A percentile compares a stretch with the other conserved stretches of the same genome.
These are phyloP conservation scores for Diospyros kaki DNA, from an alignment of 148 eudicot genomes.

Conservation along the genomic window DNA sequence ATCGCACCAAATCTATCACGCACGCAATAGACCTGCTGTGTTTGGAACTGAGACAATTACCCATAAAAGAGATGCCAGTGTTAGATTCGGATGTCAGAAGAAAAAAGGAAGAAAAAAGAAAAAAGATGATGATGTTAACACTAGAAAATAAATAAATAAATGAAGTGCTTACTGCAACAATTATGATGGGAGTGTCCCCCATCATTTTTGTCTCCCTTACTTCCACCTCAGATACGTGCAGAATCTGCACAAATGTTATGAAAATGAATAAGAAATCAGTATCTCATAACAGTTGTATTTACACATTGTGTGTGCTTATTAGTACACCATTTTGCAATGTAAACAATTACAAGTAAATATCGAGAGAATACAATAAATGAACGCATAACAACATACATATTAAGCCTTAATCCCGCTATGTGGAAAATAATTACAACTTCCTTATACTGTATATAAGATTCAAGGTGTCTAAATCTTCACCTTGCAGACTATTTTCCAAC, in stretches of 20 bases:
- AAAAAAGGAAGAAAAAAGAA: not conserved
- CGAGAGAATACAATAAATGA: no score
- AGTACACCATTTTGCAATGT: no score
- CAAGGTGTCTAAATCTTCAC: not conserved
- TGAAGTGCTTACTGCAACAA: slow-evolving; percentile 49
- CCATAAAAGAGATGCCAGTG: slow-evolving; percentile 14
- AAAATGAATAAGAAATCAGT: not conserved
- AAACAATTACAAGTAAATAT: no score
- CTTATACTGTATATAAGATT: no score
- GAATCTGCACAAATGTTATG: slow-evolving; percentile 50
- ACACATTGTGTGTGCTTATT: no score
- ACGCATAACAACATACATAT: no score
- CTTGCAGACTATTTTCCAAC: not conserved
- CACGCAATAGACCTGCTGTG: slow-evolving; percentile 83
- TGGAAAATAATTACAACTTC: no score
- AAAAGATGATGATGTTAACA: not conserved
- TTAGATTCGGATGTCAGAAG: not conserved
- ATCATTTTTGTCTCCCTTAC: slow-evolving; percentile 90
- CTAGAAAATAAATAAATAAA: not conserved
- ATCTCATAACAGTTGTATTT: no score
- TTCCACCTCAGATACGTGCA: slow-evolving; percentile 80
- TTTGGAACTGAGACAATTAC: slow-evolving; percentile 66
- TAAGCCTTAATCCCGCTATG: no score
- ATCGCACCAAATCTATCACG: slow-evolving; percentile 70
- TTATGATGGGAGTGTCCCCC: slow-evolving; percentile 83